Percentiles rank a stretch among this genome's conserved stretches.
phyloP scores from a whole-genome alignment of 176 grass and related monocot genomes.

The Carex parvula region DNA sequence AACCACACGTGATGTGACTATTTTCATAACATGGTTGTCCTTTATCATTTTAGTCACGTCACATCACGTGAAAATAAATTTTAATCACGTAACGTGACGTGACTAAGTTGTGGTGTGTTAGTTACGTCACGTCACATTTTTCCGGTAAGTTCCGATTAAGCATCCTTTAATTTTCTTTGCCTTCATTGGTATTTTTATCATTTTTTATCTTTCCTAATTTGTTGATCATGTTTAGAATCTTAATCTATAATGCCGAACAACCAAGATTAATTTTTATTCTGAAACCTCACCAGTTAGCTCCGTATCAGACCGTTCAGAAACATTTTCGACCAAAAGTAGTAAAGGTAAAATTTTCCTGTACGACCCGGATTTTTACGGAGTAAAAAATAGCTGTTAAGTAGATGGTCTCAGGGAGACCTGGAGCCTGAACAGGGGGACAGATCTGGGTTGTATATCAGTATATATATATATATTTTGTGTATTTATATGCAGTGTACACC shows the following conservation, averaged over 20 bases:
- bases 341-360: background rate
- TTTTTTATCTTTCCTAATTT: too few species aligned
- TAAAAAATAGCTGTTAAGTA: slow-evolving; percentile 14
- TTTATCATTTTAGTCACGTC: too few species aligned
- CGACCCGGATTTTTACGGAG: background rate
- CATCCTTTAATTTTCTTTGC: too few species aligned
- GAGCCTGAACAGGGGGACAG: slow-evolving; percentile 13
- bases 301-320: background rate
- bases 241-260: background rate
- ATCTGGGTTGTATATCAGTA: background rate
- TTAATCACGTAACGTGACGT: too few species aligned
- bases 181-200: background rate
- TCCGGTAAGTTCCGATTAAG: too few species aligned
- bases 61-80: too few species aligned
- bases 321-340: background rate
- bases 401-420: background rate
- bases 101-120: too few species aligned
- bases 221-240: too few species aligned
- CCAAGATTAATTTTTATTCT: background rate
- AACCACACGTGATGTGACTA: too few species aligned
- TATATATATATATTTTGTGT: background rate
- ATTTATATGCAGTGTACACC: slow-evolving; percentile 6
- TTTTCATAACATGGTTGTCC: too few species aligned
- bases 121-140: too few species aligned
- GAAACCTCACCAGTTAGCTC: background rate